Conservation (phyloP, 1,284 basidiomycete species). For the Heterobasidion parviporum region DNA sequence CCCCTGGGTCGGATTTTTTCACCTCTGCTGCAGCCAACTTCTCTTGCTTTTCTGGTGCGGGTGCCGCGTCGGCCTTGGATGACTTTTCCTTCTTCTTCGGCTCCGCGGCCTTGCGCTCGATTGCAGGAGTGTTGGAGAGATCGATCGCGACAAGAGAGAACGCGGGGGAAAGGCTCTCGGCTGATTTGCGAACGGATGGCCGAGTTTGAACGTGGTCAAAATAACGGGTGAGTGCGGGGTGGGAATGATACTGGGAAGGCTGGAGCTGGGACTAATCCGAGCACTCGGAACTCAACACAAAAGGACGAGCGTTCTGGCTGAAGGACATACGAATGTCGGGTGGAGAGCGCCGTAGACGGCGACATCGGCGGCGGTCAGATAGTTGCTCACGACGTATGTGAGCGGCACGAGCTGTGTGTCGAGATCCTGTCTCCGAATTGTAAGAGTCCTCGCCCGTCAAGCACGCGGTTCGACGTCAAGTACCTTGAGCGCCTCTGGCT, state of each 20-base stretch:
- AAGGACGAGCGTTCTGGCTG: background rate
- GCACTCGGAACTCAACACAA: background rate
- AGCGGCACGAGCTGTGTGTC: conserved; percentile 66
- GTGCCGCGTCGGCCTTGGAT: conserved; percentile 13
- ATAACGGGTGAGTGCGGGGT: conserved; percentile 83
- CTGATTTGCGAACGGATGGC: conserved; percentile 48
- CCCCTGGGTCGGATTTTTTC: conserved; percentile 15
- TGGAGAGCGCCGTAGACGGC: conserved; percentile 80
- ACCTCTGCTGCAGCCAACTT: conserved; percentile 18
- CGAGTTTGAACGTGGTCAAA: conserved; percentile 87
- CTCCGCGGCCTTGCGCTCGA: conserved; percentile 53
- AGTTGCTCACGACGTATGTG: conserved; percentile 78
- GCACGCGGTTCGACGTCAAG: background rate
- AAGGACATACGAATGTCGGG: conserved; percentile 58
- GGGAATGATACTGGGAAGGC: conserved; percentile 61
- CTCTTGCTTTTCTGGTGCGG: conserved; percentile 7
- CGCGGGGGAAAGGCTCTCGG: conserved; percentile 42
- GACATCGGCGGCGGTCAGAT: conserved; percentile 82
- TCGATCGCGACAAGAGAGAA: conserved; percentile 66
- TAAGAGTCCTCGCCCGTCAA: background rate
- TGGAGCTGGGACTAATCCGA: conserved; percentile 51
- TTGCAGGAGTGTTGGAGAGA: conserved; percentile 63
- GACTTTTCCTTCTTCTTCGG: conserved; percentile 18
- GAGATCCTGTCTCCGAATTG: conserved; percentile 43
- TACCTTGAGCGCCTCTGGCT: conserved; percentile 44